Evolutionary conservation across 2,329 filamentous ascomycete species (phyloP).

Genomic region (Drechslerella dactyloides): DNA sequence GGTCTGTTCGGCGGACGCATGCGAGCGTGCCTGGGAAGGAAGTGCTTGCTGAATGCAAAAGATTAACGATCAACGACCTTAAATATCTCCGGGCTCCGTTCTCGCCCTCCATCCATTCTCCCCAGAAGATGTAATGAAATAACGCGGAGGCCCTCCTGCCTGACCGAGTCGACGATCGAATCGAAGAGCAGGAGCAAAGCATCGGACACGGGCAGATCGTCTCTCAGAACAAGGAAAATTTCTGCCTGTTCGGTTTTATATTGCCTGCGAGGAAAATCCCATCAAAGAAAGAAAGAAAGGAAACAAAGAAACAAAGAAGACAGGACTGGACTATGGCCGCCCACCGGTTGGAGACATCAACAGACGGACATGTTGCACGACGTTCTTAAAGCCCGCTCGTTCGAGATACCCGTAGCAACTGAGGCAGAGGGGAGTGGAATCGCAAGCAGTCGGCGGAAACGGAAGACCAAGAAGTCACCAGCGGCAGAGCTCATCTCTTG

Average conservation of each 20-base stretch:
- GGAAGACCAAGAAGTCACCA: constrained; percentile 6
- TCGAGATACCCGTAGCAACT: constrained; percentile 22
- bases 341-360: constrained; percentile 32
- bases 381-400: constrained; percentile 37
- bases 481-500: constrained; percentile 14
- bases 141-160: constrained; percentile 42
- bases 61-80: constrained; percentile 50
- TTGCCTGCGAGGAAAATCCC: constrained; percentile 40
- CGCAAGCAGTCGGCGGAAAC: constrained; percentile 42
- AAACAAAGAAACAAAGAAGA: not conserved
- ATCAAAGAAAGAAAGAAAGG: not conserved
- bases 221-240: constrained; percentile 20
- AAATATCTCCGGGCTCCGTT: constrained; percentile 51
- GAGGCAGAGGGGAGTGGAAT: constrained; percentile 34
- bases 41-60: constrained; percentile 24
- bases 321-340: constrained; percentile 34
- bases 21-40: constrained; percentile 14
- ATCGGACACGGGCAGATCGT: constrained; percentile 41
- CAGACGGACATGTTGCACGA: constrained; percentile 49
- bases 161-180: constrained; percentile 46
- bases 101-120: constrained; percentile 25
- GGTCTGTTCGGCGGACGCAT: constrained; percentile 34
- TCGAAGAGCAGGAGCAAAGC: constrained; percentile 32
- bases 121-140: constrained; percentile 35
- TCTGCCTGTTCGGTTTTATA: constrained; percentile 39